phyloP scores from a whole-genome alignment of 2,329 filamentous ascomycete genomes.

The Penicillium hordei region DNA sequence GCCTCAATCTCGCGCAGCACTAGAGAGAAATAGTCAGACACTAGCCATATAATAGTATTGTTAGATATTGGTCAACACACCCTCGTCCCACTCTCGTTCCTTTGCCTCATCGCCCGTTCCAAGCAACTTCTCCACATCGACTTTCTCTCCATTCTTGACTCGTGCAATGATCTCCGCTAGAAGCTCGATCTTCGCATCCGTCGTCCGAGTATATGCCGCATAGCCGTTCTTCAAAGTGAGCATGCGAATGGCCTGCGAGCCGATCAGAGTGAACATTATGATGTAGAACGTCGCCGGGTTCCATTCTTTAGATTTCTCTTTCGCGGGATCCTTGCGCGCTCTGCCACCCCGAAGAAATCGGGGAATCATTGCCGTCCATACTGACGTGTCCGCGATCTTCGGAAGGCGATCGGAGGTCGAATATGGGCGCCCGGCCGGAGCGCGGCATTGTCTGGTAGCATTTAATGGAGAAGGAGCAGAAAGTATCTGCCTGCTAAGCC shows the following conservation, averaged over 20 bases:
- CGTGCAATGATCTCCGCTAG: constrained; percentile 64
- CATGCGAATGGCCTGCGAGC: constrained; percentile 93
- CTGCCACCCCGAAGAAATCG: constrained; percentile 51
- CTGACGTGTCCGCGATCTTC: constrained; percentile 57
- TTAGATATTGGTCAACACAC: constrained; percentile 47
- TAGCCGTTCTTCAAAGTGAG: constrained; percentile 76
- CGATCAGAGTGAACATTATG: constrained; percentile 79
- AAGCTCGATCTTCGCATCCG: constrained; percentile 74
- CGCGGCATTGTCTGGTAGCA: constrained; percentile 5
- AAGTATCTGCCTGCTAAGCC: constrained; percentile 10
- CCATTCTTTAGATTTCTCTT: constrained; percentile 61
- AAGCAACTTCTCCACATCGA: constrained; percentile 80
- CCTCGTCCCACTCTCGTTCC: constrained; percentile 86
- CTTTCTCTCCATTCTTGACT: constrained; percentile 54
- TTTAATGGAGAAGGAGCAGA: constrained; percentile 1
- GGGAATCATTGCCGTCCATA: constrained; percentile 70
- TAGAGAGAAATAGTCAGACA: constrained; percentile 20
- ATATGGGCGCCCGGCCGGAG: constrained; percentile 16
- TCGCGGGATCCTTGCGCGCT: constrained; percentile 32
- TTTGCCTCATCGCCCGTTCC: constrained; percentile 73
- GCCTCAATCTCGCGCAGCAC: constrained; percentile 43
- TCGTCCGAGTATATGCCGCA: constrained; percentile 68
- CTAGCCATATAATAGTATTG: background rate
- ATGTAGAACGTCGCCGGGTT: constrained; percentile 83
- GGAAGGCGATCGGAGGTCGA: constrained; percentile 26